Evolutionary conservation across 805 yeast genomes (phyloP).

Genomic region (Candida vaughaniae): DNA sequence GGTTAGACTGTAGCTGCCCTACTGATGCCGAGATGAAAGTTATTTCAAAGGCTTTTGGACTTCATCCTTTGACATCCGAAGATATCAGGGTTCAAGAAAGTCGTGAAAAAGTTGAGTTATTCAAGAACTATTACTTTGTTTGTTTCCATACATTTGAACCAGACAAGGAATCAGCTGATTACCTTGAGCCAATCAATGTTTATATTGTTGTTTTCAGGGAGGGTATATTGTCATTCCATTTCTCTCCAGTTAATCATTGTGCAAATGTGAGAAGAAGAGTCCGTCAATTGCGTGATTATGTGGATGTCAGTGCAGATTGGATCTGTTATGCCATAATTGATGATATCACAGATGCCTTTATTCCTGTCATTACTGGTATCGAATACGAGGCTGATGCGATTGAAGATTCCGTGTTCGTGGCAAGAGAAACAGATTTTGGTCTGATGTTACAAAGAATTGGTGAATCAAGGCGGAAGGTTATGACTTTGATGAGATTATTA

Average conservation of each 20-base stretch:
- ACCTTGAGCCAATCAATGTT: conserved; percentile 75
- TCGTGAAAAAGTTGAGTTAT: conserved; percentile 94
- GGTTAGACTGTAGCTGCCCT: conserved; percentile 93
- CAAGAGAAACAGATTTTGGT: conserved; percentile 71
- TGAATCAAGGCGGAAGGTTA: conserved; percentile 84
- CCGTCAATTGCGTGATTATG: conserved; percentile 74
- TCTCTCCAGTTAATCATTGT: conserved; percentile 56
- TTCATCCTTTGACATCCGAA: conserved; percentile 97
- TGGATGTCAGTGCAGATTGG: conserved; percentile 79
- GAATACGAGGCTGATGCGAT: conserved; percentile 82
- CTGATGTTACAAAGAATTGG: conserved; percentile 81
- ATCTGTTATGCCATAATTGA: conserved; percentile 77
- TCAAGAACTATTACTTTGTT: conserved; percentile 86
- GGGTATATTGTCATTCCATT: conserved; percentile 61
- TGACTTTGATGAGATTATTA: conserved; percentile 86
- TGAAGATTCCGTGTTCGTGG: conserved; percentile 81
- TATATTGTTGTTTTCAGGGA: conserved; percentile 63
- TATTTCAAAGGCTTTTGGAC: conserved; percentile 89
- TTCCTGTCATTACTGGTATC: conserved; percentile 73
- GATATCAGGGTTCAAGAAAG: conserved; percentile 96
- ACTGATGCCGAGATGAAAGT: conserved; percentile 94
- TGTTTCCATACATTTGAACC: conserved; percentile 96
- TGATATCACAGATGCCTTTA: conserved; percentile 83
- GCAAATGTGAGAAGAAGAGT: conserved; percentile 80
- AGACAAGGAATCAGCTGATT: conserved; percentile 77